phyloP scores from a whole-genome alignment of 257 asterid species.

The Leonotis leonurus region DNA sequence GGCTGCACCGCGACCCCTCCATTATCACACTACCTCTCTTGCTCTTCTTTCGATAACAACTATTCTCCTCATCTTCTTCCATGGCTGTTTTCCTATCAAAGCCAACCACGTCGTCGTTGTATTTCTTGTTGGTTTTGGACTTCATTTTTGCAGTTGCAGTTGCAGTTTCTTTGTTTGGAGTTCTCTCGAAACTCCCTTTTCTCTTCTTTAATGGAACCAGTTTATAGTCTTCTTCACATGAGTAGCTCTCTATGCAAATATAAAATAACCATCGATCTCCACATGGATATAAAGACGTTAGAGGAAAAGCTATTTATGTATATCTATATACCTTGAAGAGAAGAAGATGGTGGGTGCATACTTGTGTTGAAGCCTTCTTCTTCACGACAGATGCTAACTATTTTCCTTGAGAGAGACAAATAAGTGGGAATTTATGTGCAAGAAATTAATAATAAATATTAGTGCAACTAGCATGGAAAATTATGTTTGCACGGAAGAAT shows the following conservation, averaged over 20 bases:
- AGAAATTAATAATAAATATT: background rate
- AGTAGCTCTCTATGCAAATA: too few species aligned
- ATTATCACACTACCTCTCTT: slow-evolving; percentile 46
- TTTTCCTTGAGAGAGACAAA: slow-evolving; percentile 24
- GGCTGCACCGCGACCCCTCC: slow-evolving; percentile 83
- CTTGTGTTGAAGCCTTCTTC: slow-evolving; percentile 12
- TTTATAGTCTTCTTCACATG: slow-evolving; percentile 28
- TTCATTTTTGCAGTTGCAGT: slow-evolving; percentile 33
- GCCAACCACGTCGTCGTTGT: background rate
- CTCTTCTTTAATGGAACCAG: slow-evolving; percentile 54
- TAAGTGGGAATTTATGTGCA: background rate
- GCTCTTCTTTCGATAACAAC: slow-evolving; percentile 21
- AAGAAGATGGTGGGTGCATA: slow-evolving; percentile 23
- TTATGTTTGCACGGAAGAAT: slow-evolving; percentile 13
- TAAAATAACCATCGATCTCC: too few species aligned
- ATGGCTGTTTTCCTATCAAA: background rate
- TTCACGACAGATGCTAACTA: slow-evolving; percentile 23
- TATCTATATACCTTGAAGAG: slow-evolving; percentile 26
- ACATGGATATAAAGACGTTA: background rate
- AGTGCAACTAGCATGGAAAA: slow-evolving; percentile 16
- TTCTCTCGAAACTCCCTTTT: slow-evolving; percentile 26
- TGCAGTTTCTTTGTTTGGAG: slow-evolving; percentile 4
- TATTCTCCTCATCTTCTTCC: background rate
- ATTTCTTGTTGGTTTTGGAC: slow-evolving; percentile 58
- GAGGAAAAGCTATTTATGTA: background rate